Conservation (phyloP, 306 rosid genomes). For the Heteromeles arbutifolia region DNA sequence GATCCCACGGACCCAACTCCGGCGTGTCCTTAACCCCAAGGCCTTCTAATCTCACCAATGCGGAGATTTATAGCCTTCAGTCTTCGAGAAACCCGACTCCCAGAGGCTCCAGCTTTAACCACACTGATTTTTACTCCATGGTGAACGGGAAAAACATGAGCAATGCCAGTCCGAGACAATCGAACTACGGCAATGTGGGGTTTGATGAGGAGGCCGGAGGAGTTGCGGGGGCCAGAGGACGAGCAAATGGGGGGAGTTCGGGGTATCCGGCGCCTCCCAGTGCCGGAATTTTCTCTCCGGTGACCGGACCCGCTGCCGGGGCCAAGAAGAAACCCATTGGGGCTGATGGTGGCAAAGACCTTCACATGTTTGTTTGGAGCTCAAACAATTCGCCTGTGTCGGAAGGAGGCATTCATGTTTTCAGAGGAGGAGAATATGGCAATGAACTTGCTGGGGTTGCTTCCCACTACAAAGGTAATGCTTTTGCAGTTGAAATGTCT, state of each 20-base stretch:
- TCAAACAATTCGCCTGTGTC: constrained; percentile 85
- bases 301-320: constrained; percentile 23
- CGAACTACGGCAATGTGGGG: constrained; percentile 47
- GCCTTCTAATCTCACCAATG: constrained; percentile 70
- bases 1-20: constrained; percentile 54
- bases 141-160: constrained; percentile 41
- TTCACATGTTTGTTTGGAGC: constrained; percentile 94
- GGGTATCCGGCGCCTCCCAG: constrained; percentile 56
- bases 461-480: constrained; percentile 63
- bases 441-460: constrained; percentile 51
- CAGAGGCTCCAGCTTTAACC: constrained; percentile 76
- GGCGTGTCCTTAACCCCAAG: constrained; percentile 67
- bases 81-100: constrained; percentile 79
- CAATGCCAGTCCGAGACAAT: constrained; percentile 60
- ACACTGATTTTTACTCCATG: constrained; percentile 64
- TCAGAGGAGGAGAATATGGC: constrained; percentile 66
- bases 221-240: constrained; percentile 8
- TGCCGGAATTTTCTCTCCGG: constrained; percentile 70
- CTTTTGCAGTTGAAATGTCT: not conserved
- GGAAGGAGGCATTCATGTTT: constrained; percentile 77
- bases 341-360: constrained; percentile 54
- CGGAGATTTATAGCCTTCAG: constrained; percentile 77
- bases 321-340: constrained; percentile 38
- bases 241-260: constrained; percentile 10
- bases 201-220: constrained; percentile 57